Conservation (phyloP, 1,284 basidiomycete genomes). For the Leccinum glutinopallens region DNA sequence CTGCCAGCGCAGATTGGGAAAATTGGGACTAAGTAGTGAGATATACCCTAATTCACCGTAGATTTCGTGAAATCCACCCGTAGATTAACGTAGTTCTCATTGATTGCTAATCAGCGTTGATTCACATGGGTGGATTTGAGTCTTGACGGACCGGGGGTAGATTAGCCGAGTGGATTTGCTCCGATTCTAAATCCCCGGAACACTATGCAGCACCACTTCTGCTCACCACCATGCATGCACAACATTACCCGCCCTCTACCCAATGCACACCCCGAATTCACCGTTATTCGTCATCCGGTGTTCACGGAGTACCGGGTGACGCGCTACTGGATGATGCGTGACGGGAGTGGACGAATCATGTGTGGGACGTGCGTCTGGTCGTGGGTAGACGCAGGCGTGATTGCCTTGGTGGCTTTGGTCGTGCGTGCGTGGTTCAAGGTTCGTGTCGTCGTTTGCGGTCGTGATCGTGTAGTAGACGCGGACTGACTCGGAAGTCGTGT, state of each 20-base stretch:
- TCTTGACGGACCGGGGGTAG: no score
- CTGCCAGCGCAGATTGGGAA: no score
- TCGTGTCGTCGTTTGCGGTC: neutral
- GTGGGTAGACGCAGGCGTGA: constrained; percentile 40
- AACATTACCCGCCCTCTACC: no score
- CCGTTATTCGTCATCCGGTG: no score
- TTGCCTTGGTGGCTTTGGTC: constrained; percentile 24
- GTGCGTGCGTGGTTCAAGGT: neutral
- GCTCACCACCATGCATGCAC: no score
- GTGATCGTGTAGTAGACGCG: no score
- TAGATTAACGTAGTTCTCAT: neutral
- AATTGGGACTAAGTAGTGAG: neutral
- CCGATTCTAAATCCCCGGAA: no score
- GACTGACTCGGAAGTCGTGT: neutral
- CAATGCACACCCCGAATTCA: no score
- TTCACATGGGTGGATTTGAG: neutral
- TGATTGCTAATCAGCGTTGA: neutral
- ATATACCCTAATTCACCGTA: neutral
- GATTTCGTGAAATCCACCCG: neutral
- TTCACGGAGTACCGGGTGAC: constrained; percentile 53
- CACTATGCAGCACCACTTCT: no score
- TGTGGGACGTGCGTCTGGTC: constrained; percentile 35
- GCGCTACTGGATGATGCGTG: constrained; percentile 45
- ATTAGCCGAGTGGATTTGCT: no score
- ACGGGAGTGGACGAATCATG: constrained; percentile 41